phyloP scores from a whole-genome alignment of 2,329 filamentous ascomycete genomes.

The Xylaria sp. region DNA sequence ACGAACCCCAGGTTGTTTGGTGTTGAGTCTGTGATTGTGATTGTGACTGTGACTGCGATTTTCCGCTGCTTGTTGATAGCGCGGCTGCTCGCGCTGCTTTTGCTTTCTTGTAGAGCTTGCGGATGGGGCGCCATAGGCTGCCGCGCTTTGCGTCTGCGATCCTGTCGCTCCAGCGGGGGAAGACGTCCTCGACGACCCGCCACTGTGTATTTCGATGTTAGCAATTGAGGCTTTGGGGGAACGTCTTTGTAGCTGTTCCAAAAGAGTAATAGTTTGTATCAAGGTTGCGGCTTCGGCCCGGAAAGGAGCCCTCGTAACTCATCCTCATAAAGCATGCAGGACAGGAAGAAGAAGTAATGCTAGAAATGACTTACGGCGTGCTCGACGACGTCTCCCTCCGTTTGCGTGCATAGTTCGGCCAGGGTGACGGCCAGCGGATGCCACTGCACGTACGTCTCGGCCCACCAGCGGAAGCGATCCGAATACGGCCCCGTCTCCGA shows the following conservation, averaged over 20 bases:
- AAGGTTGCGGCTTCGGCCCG: no score
- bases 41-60: conserved; percentile 2
- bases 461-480: conserved; percentile 59
- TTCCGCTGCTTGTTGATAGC: conserved; percentile 23
- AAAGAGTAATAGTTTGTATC: no score
- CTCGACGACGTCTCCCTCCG: conserved; percentile 57
- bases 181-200: conserved; percentile 58
- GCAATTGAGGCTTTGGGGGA: neutral
- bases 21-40: neutral
- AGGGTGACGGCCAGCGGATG: conserved; percentile 64
- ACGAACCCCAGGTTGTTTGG: conserved; percentile 3
- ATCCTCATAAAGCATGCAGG: no score
- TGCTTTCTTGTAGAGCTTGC: conserved; percentile 63
- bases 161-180: conserved; percentile 55
- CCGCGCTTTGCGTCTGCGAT: conserved; percentile 62
- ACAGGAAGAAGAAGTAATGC: neutral
- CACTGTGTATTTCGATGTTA: conserved; percentile 48
- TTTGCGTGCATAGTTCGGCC: conserved; percentile 62
- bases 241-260: no score
- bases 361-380: conserved; percentile 49
- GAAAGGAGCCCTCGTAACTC: no score
- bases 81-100: conserved; percentile 52
- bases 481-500: conserved; percentile 50
- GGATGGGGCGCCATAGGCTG: conserved; percentile 64
- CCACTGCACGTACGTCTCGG: conserved; percentile 64